Evolutionary conservation across 177 flowering plant species (phyloP).

Genomic region (Tripterygium wilfordii): DNA sequence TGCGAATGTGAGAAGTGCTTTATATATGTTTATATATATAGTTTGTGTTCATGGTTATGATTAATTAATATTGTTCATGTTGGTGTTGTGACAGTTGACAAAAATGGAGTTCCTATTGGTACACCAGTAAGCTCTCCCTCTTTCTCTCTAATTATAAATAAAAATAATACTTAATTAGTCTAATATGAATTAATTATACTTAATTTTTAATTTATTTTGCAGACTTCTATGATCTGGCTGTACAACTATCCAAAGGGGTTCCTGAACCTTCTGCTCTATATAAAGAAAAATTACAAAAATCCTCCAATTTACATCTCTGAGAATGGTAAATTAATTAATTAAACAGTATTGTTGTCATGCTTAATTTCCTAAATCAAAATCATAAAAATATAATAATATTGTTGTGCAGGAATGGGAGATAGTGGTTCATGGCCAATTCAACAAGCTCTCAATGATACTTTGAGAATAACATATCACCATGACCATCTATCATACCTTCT

Average conservation of each 20-base stretch:
- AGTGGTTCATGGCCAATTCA: slow-evolving; percentile 1
- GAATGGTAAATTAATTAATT: slow-evolving; percentile 28
- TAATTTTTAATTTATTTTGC: slow-evolving; percentile 2
- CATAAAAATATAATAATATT: background rate
- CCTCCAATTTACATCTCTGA: slow-evolving; percentile 46
- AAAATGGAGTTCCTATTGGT: slow-evolving; percentile 51
- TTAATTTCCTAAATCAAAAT: background rate
- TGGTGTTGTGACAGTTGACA: slow-evolving; percentile 22
- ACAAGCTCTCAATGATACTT: slow-evolving; percentile 1
- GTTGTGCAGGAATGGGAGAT: slow-evolving; percentile 3
- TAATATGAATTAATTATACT: background rate
- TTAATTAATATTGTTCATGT: background rate
- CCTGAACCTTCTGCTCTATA: slow-evolving; percentile 20
- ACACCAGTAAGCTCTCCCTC: slow-evolving; percentile 15
- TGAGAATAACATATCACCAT: slow-evolving; percentile 5
- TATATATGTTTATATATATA: background rate
- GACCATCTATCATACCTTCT: slow-evolving; percentile 7
- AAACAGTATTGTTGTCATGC: background rate
- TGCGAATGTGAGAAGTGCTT: too few species aligned
- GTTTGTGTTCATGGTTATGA: background rate
- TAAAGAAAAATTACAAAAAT: slow-evolving; percentile 30
- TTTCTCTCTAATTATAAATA: background rate
- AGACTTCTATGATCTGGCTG: slow-evolving; percentile 40
- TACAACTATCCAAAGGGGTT: slow-evolving; percentile 42
- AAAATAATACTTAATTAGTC: background rate